Percentiles rank a stretch among this genome's conserved stretches.
phyloP scores from a whole-genome alignment of 2,329 filamentous ascomycete genomes.

The Aureobasidium zeae region DNA sequence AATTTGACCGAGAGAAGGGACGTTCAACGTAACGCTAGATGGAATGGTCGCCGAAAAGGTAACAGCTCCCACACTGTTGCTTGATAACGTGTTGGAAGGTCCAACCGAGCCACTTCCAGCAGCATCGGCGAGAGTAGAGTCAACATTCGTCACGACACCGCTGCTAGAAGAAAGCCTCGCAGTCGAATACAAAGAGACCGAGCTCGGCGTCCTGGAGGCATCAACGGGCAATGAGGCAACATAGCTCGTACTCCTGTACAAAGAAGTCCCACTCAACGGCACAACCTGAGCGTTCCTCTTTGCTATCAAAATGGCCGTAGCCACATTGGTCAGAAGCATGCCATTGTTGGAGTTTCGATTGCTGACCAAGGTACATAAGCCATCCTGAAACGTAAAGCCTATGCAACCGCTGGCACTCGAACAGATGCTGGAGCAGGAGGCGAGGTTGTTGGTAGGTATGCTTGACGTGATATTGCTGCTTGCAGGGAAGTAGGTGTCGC shows the following conservation, averaged over 20 bases:
- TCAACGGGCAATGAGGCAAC: background rate
- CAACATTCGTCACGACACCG: too few species aligned
- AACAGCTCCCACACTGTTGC: too few species aligned
- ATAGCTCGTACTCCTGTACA: constrained; percentile 1
- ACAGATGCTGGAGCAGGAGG: constrained; percentile 2
- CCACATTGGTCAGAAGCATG: background rate
- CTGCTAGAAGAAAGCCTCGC: too few species aligned
- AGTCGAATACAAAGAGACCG: too few species aligned
- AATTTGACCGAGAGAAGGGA: too few species aligned
- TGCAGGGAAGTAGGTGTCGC: constrained; percentile 21
- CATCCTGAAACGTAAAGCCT: constrained; percentile 8
- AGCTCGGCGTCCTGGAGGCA: background rate
- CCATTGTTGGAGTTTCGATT: background rate
- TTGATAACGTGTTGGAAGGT: too few species aligned
- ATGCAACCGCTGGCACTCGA: background rate
- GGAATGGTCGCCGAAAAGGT: too few species aligned
- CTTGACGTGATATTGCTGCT: constrained; percentile 10
- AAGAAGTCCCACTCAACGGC: background rate
- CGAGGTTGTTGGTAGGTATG: background rate
- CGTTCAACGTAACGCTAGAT: too few species aligned
- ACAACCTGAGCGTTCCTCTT: background rate
- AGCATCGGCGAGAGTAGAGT: too few species aligned
- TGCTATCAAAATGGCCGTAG: background rate
- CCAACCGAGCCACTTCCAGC: too few species aligned
- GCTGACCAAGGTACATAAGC: background rate